A percentile compares a stretch with the other conserved stretches of the same genome.
Conservation (phyloP, 1,284 basidiomycete species). For the Xerocomus minutiporus region DNA sequence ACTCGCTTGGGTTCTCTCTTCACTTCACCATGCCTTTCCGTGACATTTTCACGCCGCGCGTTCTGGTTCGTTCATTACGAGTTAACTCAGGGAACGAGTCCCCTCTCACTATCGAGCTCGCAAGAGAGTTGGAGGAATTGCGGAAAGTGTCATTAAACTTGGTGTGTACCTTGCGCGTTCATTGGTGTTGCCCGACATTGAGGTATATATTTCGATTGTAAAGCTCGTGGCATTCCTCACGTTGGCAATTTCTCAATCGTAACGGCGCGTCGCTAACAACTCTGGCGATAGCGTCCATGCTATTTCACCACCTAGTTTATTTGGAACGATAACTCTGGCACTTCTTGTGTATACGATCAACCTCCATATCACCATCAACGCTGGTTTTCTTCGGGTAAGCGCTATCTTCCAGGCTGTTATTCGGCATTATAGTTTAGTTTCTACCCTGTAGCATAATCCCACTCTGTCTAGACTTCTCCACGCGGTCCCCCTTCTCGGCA, state of each 20-base stretch:
- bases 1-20: background rate
- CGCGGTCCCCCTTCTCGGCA: conserved; percentile 25
- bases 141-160: conserved; percentile 24
- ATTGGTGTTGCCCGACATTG: background rate
- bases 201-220: background rate
- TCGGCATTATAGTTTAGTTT: background rate
- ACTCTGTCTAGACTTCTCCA: conserved; percentile 24
- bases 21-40: conserved; percentile 12
- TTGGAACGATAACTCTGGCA: conserved; percentile 23
- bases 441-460: conserved; percentile 10
- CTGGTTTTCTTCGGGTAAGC: conserved; percentile 20
- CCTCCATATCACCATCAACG: conserved; percentile 21
- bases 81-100: conserved; percentile 1
- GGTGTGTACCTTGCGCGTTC: conserved; percentile 6
- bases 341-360: conserved; percentile 32
- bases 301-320: conserved; percentile 17
- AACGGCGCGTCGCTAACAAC: background rate
- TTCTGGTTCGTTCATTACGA: conserved; percentile 2
- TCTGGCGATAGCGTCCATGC: conserved; percentile 18
- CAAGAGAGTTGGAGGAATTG: conserved; percentile 22
- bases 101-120: conserved; percentile 13
- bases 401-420: background rate
- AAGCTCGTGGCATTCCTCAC: conserved; percentile 29
- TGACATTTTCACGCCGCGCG: background rate
- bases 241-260: conserved; percentile 14